Percentiles rank a stretch among this genome's conserved stretches.
Conservation (phyloP, 106 monocot genomes). For the Acorus gramineus region DNA sequence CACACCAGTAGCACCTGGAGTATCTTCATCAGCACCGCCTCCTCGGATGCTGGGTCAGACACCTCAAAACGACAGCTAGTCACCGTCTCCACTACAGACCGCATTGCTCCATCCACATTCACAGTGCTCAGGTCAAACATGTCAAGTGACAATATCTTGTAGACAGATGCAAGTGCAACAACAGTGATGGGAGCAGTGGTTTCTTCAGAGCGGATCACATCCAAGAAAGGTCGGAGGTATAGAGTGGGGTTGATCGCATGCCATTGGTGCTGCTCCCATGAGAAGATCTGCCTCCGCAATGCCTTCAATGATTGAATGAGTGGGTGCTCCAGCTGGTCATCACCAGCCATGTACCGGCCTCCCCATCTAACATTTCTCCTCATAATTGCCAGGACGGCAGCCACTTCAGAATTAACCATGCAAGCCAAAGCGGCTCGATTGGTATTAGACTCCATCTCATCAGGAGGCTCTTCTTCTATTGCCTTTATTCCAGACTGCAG, state of each 20-base stretch:
- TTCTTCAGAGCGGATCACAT: constrained; percentile 86
- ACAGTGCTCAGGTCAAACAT: constrained; percentile 26
- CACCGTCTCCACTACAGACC: constrained; percentile 55
- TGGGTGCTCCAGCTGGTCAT: constrained; percentile 64
- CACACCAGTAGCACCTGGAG: constrained; percentile 77
- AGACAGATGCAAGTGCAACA: constrained; percentile 66
- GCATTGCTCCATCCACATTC: constrained; percentile 32
- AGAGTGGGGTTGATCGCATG: constrained; percentile 38
- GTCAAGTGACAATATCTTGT: constrained; percentile 66
- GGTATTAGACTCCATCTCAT: background rate
- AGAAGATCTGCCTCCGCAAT: constrained; percentile 48
- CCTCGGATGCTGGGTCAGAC: constrained; percentile 83
- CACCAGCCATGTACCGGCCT: constrained; percentile 38
- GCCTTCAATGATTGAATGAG: constrained; percentile 70
- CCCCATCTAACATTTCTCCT: constrained; percentile 82
- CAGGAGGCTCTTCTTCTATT: constrained; percentile 11
- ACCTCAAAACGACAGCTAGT: constrained; percentile 88
- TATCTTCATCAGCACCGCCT: constrained; percentile 82
- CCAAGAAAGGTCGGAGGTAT: constrained; percentile 78
- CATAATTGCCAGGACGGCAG: constrained; percentile 80
- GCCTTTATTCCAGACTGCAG: constrained; percentile 10
- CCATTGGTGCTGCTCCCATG: constrained; percentile 29
- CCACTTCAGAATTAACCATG: constrained; percentile 60
- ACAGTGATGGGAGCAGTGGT: constrained; percentile 92
- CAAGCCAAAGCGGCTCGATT: constrained; percentile 35